A percentile compares a stretch with the other conserved stretches of the same genome.
These are phyloP conservation scores for Acer negundo DNA, from an alignment of 345 rosid species.

Conservation along the genomic window DNA sequence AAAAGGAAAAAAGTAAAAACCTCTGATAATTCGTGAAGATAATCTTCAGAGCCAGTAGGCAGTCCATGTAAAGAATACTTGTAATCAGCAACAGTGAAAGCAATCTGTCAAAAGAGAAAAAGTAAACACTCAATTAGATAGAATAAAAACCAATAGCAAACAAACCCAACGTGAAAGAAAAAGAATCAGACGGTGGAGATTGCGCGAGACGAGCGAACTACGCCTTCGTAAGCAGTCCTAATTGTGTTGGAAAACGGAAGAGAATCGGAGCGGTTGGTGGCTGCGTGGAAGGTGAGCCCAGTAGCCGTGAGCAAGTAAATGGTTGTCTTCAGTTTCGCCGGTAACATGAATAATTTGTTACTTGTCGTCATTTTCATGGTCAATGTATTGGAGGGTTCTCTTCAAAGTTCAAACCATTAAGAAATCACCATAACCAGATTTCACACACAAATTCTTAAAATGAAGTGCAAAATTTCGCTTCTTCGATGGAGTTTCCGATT, in stretches of 20 bases:
- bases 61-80: conserved; percentile 52
- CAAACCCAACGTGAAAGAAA: background rate
- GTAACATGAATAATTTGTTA: conserved; percentile 37
- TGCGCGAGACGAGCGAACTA: conserved; percentile 65
- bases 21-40: conserved; percentile 55
- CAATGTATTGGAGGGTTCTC: background rate
- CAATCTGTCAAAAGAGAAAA: conserved; percentile 42
- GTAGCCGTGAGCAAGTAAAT: conserved; percentile 40
- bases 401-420: background rate
- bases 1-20: conserved; percentile 28
- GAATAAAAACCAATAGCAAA: background rate
- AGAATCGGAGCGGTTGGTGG: conserved; percentile 17
- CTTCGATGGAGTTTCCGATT: too few relatives aligned
- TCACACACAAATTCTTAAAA: too few relatives aligned
- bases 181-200: conserved; percentile 44
- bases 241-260: conserved; percentile 30
- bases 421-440: too few relatives aligned
- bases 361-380: background rate
- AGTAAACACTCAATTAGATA: background rate
- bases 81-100: conserved; percentile 64
- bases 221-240: conserved; percentile 37
- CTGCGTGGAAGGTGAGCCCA: conserved; percentile 42
- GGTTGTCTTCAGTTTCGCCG: conserved; percentile 36
- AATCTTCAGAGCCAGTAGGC: conserved; percentile 49
- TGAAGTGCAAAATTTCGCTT: too few relatives aligned